These are phyloP conservation scores for Bisporella sp. DNA, from an alignment of 2,329 filamentous ascomycete species.

Conservation along the genomic window DNA sequence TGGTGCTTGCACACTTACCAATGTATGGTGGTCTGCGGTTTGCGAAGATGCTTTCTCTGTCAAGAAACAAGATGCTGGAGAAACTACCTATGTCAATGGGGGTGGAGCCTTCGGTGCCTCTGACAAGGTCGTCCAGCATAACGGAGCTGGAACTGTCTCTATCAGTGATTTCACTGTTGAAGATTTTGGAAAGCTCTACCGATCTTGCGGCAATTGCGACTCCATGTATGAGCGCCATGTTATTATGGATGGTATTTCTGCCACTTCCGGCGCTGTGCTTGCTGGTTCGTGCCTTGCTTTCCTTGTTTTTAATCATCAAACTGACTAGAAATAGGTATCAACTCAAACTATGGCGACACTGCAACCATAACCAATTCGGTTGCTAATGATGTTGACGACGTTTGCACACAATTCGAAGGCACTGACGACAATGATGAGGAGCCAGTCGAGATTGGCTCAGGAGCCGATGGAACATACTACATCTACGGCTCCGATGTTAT, in stretches of 20 bases:
- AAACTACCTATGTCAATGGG: constrained; percentile 35
- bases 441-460: constrained; percentile 31
- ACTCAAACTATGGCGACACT: constrained; percentile 43
- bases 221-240: constrained; percentile 20
- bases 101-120: constrained; percentile 36
- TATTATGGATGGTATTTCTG: constrained; percentile 36
- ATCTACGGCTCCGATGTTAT: constrained; percentile 10
- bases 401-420: constrained; percentile 28
- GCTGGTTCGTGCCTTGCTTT: constrained; percentile 8
- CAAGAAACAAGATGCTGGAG: constrained; percentile 20
- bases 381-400: constrained; percentile 17
- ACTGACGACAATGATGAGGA: constrained; percentile 29
- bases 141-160: constrained; percentile 32
- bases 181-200: constrained; percentile 41
- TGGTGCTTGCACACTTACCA: constrained; percentile 20
- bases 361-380: constrained; percentile 35
- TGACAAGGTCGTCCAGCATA: constrained; percentile 35
- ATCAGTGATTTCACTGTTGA: constrained; percentile 33
- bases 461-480: constrained; percentile 31
- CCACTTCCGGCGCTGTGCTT: constrained; percentile 29
- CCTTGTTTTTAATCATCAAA: background rate
- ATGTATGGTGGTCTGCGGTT: constrained; percentile 21
- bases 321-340: constrained; percentile 38
- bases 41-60: constrained; percentile 21
- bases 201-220: constrained; percentile 43